Conservation (phyloP, 768 basidiomycete species). For the Termitomyces sp. region DNA sequence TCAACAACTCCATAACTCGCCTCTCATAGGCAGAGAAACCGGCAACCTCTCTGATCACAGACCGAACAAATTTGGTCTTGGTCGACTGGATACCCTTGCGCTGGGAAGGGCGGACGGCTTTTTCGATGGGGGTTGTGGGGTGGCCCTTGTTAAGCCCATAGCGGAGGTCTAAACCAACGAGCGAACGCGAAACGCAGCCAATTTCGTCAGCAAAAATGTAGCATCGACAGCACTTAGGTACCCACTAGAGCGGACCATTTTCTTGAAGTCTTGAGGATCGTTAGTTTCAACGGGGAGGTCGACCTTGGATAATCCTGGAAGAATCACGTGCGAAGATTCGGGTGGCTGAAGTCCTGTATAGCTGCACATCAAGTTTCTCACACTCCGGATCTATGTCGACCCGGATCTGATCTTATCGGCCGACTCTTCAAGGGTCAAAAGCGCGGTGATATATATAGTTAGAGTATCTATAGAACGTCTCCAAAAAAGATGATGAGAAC, state of each 20-base stretch:
- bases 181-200: conserved; percentile 6
- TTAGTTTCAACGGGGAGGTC: conserved; percentile 23
- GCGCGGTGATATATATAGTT: neutral
- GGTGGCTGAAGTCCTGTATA: conserved; percentile 57
- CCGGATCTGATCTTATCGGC: neutral
- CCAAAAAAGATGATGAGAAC: neutral
- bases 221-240: conserved; percentile 10
- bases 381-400: conserved; percentile 10
- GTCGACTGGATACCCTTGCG: conserved; percentile 89
- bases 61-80: conserved; percentile 92
- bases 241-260: conserved; percentile 79
- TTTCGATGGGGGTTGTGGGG: conserved; percentile 80
- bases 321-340: conserved; percentile 27
- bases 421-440: neutral
- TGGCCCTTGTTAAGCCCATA: conserved; percentile 84
- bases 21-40: conserved; percentile 98
- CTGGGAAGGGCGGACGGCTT: conserved; percentile 72
- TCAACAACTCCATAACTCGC: conserved; percentile 94
- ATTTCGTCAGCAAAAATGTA: conserved; percentile 2
- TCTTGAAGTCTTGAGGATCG: conserved; percentile 50
- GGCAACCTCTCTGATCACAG: conserved; percentile 92
- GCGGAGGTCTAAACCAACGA: conserved; percentile 58
- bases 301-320: conserved; percentile 16
- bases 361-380: conserved; percentile 28
- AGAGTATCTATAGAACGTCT: neutral